Evolutionary conservation across 2,329 filamentous ascomycete species (phyloP), one percentile per base, ranked within the genome.

Genomic region (Colletotrichum liriopes): DNA sequence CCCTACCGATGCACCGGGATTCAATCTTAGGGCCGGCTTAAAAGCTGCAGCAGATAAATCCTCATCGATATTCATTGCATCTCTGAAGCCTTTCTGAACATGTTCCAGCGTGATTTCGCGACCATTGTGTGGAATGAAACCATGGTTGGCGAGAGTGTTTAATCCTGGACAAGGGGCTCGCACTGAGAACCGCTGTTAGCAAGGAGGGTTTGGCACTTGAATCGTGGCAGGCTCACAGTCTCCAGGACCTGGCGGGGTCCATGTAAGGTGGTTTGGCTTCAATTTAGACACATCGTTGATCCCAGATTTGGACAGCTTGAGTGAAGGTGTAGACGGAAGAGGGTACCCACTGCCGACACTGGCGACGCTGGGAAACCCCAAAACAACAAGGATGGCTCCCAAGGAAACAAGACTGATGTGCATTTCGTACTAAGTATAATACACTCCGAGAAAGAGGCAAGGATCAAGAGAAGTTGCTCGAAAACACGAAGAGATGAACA

Each of bases 101-200:
- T 80, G 79, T 51, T 81, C 76, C 23, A 78, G 72, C 6, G 82
- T 84, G 66, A 87, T 79, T 72, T 84, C 79, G 41, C 78, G 80
- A 35, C 86, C 86, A 67, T 85, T 75, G 65, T 82, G 86, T 2
- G 85, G 85, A 1, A 88, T 81, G 63, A 84, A 86, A 7, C 83
- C 83, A 72, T 88, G 84, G 74, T 88, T 88, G 7, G 86, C 84
- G 14, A 88, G 79, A 0, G 86, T 82, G 74, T 88, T 88, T 52
- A 88, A 77, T 81, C 86, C 86, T 0, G 87, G 86, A 68, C 86
- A 88, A n/a, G 86, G 85, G 0, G 82, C 79, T 23, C 82, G 79
- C 26, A 81, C 80, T 84, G 39, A 1, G n/a, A 16, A 12, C 1
- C 7, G 2, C 29, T 4, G 20, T 43, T 20, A 67, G 47, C 12